Percentiles rank a stretch among this genome's conserved stretches.
phyloP scores from a whole-genome alignment of 1,284 basidiomycete species.

The Ustilago esculenta region DNA sequence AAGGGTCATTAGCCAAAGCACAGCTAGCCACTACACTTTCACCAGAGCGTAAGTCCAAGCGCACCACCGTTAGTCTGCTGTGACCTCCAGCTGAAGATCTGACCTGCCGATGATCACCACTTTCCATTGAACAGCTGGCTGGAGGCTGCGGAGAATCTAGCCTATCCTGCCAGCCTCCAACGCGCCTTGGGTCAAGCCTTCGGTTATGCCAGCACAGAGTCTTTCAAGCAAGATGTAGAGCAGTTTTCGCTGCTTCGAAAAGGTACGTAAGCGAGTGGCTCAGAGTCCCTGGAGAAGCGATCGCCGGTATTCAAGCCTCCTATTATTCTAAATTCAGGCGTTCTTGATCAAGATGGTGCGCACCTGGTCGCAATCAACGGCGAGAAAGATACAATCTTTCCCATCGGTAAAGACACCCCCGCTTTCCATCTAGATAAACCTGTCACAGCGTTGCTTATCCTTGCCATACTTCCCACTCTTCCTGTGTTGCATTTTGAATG shows the following conservation, averaged over 20 bases:
- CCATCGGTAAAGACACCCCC: too few species aligned
- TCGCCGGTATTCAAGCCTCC: too few species aligned
- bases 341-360: slow-evolving; percentile 29
- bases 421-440: too few species aligned
- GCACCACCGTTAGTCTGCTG: too few species aligned
- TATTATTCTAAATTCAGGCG: slow-evolving; percentile 4
- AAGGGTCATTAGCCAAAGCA: slow-evolving; percentile 37
- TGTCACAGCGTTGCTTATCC: too few species aligned
- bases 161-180: slow-evolving; percentile 42
- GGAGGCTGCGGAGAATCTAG: slow-evolving; percentile 31
- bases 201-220: slow-evolving; percentile 28
- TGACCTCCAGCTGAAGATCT: too few species aligned
- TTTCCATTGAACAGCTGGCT: slow-evolving; percentile 38
- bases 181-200: slow-evolving; percentile 29
- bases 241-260: slow-evolving; percentile 36
- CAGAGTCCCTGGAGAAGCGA: not conserved
- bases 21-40: slow-evolving; percentile 45
- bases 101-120: too few species aligned
- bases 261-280: slow-evolving; percentile 1
- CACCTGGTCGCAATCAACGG: slow-evolving; percentile 34
- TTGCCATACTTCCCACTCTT: too few species aligned
- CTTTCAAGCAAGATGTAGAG: slow-evolving; percentile 26
- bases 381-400: slow-evolving; percentile 42
- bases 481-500: too few species aligned
- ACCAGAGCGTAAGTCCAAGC: slow-evolving; percentile 25